Evolutionary conservation across 2,329 filamentous ascomycete genomes (phyloP), one percentile per base, ranked within the genome.

Genomic region (Phialophora expanda): DNA sequence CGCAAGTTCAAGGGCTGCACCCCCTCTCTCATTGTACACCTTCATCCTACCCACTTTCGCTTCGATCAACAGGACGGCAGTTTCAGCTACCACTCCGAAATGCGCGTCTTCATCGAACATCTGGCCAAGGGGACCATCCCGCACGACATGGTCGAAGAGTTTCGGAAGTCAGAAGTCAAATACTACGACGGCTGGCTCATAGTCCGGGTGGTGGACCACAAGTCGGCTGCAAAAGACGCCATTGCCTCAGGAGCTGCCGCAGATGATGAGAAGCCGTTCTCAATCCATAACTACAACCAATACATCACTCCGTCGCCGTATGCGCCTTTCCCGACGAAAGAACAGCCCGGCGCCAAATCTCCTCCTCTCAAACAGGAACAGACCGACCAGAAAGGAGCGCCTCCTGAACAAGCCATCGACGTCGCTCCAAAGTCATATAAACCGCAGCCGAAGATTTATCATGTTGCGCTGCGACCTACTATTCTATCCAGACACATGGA

Each of bases 141-240:
- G 0, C 93, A 97, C 77, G 93, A 97, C 72, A 87, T 98, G 75
- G 81, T 98, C 11, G 87, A 90, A 56, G 90, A 94, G 71, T 86
- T 99, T 62, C 84, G 88, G 30, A 84, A 87, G 56, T 83, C 84
- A 20, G 87, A 88, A 22, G 90, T 97, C 14, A 84, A 85, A 9
- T 98, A 97, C 75, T 99, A 98, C 76, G 93, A 98, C 77, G 93
- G 86, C 34, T 97, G 94, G 75, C 85, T 99, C 64, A 98, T 99
- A 71, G 93, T 99, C 41, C 90, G 96, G 77, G 83, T 98, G n/a
- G 87, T 96, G 73, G 92, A 98, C 76, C 91, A 97, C 80, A 91
- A 90, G 73, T 87, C 89, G 0, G 81, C 81, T 50, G 83, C 84
- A 68, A 81, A 84, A 71, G 88, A 92, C 70, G 76, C 81, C 9